Evolutionary conservation across 2,329 filamentous ascomycete genomes (phyloP).

Genomic region (Cadophora sp.): DNA sequence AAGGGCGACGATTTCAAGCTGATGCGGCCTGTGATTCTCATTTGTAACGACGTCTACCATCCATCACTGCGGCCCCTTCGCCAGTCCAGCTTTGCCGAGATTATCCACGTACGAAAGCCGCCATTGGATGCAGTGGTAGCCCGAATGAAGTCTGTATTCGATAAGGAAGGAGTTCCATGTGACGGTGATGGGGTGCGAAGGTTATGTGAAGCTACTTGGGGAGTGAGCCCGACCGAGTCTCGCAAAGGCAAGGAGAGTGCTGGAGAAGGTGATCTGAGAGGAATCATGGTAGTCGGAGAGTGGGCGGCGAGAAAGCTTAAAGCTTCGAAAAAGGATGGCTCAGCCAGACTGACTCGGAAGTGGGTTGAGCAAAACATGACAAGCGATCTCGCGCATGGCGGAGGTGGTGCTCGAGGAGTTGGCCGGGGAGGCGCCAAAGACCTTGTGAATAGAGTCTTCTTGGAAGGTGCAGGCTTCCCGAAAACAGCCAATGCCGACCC

Average conservation of each 20-base stretch:
- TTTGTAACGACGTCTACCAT: conserved; percentile 98
- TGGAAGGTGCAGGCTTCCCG: conserved; percentile 76
- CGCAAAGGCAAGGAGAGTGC: conserved; percentile 71
- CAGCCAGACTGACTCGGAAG: conserved; percentile 67
- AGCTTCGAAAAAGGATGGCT: conserved; percentile 51
- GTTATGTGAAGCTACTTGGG: conserved; percentile 84
- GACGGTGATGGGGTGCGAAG: conserved; percentile 89
- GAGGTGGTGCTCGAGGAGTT: conserved; percentile 73
- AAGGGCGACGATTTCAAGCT: conserved; percentile 88
- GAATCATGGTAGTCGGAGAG: conserved; percentile 85
- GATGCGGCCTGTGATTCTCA: conserved; percentile 86
- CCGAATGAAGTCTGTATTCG: conserved; percentile 83
- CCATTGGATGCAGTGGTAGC: conserved; percentile 84
- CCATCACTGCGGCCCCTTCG: conserved; percentile 84
- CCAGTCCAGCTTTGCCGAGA: conserved; percentile 84
- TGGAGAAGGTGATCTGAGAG: conserved; percentile 77
- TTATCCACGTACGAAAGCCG: conserved; percentile 90
- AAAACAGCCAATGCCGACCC: conserved; percentile 43
- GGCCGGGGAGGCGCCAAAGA: conserved; percentile 77
- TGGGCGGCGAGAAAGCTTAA: conserved; percentile 81
- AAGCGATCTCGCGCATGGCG: conserved; percentile 71
- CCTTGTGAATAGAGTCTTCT: conserved; percentile 79
- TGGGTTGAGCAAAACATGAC: conserved; percentile 80
- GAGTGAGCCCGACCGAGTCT: conserved; percentile 75
- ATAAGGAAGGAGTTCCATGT: conserved; percentile 85